Evolutionary conservation across 805 yeast genomes (phyloP).

Genomic region (Tetrapisispora taiwanensis): DNA sequence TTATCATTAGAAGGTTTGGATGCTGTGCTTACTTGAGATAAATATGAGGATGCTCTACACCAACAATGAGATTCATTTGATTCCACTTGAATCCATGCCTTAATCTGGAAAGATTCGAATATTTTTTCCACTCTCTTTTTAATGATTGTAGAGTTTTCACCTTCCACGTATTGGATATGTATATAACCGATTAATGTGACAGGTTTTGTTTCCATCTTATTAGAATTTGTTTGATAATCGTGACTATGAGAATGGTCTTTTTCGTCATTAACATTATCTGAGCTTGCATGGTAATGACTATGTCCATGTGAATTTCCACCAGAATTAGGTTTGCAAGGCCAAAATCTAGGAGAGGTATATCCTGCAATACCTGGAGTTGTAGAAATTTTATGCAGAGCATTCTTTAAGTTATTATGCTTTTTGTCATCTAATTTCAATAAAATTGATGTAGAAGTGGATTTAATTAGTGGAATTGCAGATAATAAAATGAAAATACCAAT

Average conservation of each 20-base stretch:
- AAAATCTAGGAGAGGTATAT: conserved; percentile 82
- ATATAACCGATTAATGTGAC: conserved; percentile 57
- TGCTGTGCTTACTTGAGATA: neutral
- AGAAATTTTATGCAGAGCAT: conserved; percentile 56
- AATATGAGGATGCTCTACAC: conserved; percentile 38
- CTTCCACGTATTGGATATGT: conserved; percentile 62
- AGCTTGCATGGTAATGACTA: conserved; percentile 15
- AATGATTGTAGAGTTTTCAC: conserved; percentile 53
- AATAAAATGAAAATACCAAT: conserved; percentile 72
- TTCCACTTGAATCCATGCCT: conserved; percentile 58
- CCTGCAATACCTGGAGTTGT: conserved; percentile 71
- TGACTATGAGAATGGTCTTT: conserved; percentile 28
- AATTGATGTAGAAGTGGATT: conserved; percentile 67
- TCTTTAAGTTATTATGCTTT: conserved; percentile 54
- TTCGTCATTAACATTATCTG: conserved; percentile 4
- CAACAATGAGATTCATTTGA: conserved; percentile 55
- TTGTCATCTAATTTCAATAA: conserved; percentile 49
- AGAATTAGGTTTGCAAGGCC: conserved; percentile 47
- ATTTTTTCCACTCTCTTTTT: conserved; percentile 50
- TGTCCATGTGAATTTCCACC: conserved; percentile 16
- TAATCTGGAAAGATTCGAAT: conserved; percentile 40
- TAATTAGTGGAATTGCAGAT: conserved; percentile 77
- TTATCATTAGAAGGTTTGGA: neutral
- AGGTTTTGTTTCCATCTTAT: conserved; percentile 22
- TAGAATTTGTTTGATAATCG: conserved; percentile 15